Evolutionary conservation across 495 filamentous ascomycete species (phyloP).

Genomic region (Daldinia bambusicola): DNA sequence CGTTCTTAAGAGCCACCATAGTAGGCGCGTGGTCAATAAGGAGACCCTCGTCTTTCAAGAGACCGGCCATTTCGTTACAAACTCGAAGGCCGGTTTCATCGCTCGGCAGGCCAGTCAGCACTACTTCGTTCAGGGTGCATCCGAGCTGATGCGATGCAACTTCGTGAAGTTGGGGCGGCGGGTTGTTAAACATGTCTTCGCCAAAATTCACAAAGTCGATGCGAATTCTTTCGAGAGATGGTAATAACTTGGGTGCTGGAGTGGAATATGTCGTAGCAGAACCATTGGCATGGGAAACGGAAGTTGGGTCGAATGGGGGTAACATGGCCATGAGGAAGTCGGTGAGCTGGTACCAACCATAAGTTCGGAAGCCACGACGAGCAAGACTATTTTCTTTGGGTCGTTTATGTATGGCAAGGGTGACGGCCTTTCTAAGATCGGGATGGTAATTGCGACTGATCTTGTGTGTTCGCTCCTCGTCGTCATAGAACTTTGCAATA

Average conservation of each 20-base stretch:
- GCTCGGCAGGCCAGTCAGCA: constrained; percentile 54
- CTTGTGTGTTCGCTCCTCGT: constrained; percentile 50
- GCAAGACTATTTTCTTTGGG: constrained; percentile 50
- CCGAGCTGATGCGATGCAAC: constrained; percentile 56
- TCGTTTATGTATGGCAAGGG: constrained; percentile 47
- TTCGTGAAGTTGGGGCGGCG: constrained; percentile 48
- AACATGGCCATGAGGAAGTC: constrained; percentile 57
- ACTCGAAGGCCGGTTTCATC: constrained; percentile 50
- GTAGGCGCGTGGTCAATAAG: constrained; percentile 49
- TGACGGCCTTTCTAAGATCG: constrained; percentile 46
- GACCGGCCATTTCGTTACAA: constrained; percentile 49
- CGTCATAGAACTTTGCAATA: constrained; percentile 60
- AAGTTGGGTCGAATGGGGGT: constrained; percentile 50
- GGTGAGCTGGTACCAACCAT: constrained; percentile 58
- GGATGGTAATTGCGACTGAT: constrained; percentile 44
- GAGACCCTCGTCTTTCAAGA: constrained; percentile 59
- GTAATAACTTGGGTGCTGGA: constrained; percentile 53
- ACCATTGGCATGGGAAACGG: constrained; percentile 1
- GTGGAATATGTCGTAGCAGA: neutral
- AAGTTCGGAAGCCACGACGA: constrained; percentile 57
- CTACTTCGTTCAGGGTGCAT: constrained; percentile 56
- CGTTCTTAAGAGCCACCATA: constrained; percentile 47
- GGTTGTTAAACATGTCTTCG: constrained; percentile 47
- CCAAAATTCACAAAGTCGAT: constrained; percentile 62
- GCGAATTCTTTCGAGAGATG: constrained; percentile 52